Conservation (phyloP, 805 yeast genomes). For the Komagataella populi region DNA sequence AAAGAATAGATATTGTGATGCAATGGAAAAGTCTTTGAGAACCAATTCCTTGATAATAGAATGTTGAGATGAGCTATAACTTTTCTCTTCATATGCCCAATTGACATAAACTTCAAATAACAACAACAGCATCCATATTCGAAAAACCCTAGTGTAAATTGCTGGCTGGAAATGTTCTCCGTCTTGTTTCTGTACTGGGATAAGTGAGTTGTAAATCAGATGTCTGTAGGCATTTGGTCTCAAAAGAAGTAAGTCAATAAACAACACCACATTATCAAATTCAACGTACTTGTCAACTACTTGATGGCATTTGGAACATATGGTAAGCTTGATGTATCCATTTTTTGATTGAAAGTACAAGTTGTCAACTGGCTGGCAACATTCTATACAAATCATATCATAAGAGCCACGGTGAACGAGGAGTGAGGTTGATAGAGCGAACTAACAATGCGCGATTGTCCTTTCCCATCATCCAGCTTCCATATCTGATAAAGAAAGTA, state of each 20-base stretch:
- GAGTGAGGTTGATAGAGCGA: too few relatives aligned
- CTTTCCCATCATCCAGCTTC: neutral
- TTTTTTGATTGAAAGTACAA: conserved; percentile 64
- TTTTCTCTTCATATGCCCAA: conserved; percentile 85
- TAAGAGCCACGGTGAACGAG: neutral
- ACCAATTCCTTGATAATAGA: conserved; percentile 13
- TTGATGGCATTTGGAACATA: conserved; percentile 56
- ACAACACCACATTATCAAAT: conserved; percentile 70
- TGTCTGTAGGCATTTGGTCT: conserved; percentile 87
- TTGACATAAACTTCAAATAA: conserved; percentile 81
- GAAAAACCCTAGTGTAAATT: conserved; percentile 4
- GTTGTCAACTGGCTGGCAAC: conserved; percentile 50
- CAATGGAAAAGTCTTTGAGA: conserved; percentile 21
- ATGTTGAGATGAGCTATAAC: conserved; percentile 5
- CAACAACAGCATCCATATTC: conserved; percentile 48
- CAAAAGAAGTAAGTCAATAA: conserved; percentile 70
- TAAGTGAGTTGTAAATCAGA: conserved; percentile 59
- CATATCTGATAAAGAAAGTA: neutral
- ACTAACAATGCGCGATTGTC: neutral
- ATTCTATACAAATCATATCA: conserved; percentile 80
- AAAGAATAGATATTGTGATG: conserved; percentile 43
- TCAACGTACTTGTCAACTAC: conserved; percentile 89
- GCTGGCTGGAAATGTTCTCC: neutral
- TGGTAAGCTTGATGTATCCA: conserved; percentile 66
- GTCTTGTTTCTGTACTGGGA: conserved; percentile 7